Evolutionary conservation across 202 grass and related monocot species (phyloP), one percentile per base, ranked within the genome.

Genomic region (Alloteropsis angusta): DNA sequence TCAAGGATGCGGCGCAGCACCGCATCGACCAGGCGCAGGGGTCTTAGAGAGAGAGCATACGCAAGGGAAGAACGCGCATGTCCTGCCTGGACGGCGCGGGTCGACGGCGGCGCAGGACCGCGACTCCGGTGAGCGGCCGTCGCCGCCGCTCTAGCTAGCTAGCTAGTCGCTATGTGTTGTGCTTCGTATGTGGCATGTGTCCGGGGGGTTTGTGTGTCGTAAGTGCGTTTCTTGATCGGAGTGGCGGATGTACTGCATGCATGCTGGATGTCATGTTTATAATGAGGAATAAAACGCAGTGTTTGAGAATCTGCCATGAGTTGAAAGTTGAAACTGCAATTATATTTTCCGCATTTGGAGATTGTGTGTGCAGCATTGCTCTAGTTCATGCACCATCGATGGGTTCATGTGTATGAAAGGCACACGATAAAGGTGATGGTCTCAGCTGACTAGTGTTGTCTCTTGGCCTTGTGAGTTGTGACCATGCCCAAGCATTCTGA

Each of bases 1-100:
- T 91, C 62, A 95, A 90, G 85, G 96, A 95, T 9, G 82, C 94
- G 8, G 83, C 88, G 60, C 86, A 97, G 84, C 76, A 86, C 48
- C 88, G 88, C 70, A 7, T 89, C 9, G 93, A 97, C 26, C 81
- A 88, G 80, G 76, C 70, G 32, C 86, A 89, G 80, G 45, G 43
- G 11, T 85, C 75, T 65, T 65, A n/a, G n/a, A n/a, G 18, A 48
- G 0, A 13, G n/a, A 5, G 8, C n/a, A 26, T 11, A 1, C 0
- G 0, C 8, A 18, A 41, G 17, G 2, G 26, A 6, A 28, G 55
- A 59, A 1, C 41, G 38, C n/a, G 11, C 74, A 13, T n/a, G 74
- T 16, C 41, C 42, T 35, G 26, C 74, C 2, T 52, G 68, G 12
- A 21, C 12, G 6, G 16, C 38, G 16, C 4, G 23, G 42, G 64